Base-by-base conservation (phyloP, 2,329 filamentous ascomycete genomes). In the Aspergillus intermedius region DNA sequence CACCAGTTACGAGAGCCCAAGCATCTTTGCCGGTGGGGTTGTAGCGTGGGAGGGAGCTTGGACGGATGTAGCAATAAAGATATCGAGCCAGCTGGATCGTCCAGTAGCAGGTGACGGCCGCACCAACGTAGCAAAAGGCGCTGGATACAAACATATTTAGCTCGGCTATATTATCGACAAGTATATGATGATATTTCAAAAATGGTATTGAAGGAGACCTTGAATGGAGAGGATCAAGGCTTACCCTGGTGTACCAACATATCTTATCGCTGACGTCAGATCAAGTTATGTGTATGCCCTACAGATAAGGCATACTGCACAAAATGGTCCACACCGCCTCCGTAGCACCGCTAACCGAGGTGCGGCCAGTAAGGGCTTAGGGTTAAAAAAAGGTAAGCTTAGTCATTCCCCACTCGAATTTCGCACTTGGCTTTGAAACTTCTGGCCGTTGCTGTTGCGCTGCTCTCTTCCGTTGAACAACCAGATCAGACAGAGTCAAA, bases 1-100 rank as follows among this genome's bases (percentile, higher is more conserved):
- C 71, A 28, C 79, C 79, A 0, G 79, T 82, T 7, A 79, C 68
- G 4, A 80, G 60, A 1, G 73, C 75, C 71, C 74, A 79, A 9
- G 44, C 4, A 25, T 53, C 45, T 45, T 50, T 47, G 1, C 48
- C 48, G 7, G 48, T 21, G 15, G 44, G 48, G 8, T 46, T 46
- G 17, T 49, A 49, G 21, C 28, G 37, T 3, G 48, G 40, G 17
- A 49, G 43, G 35, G 44, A 34, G 19, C 39, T 46, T 5, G 44
- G 40, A n/a, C 44, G 48, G 8, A 43, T 25, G 15, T 43, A 46
- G 28, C 37, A 43, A 13, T 45, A 49, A 2, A 42, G 4, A 30
- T 43, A 28, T 22, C 44, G 39, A 15, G 48, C 44, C 15, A 49
- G 9, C 17, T 43, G 44, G 4, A 30, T 7, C 4, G 17, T 32